Evolutionary conservation across 768 basidiomycete genomes (phyloP).

Genomic region (Amanita polypyramis): DNA sequence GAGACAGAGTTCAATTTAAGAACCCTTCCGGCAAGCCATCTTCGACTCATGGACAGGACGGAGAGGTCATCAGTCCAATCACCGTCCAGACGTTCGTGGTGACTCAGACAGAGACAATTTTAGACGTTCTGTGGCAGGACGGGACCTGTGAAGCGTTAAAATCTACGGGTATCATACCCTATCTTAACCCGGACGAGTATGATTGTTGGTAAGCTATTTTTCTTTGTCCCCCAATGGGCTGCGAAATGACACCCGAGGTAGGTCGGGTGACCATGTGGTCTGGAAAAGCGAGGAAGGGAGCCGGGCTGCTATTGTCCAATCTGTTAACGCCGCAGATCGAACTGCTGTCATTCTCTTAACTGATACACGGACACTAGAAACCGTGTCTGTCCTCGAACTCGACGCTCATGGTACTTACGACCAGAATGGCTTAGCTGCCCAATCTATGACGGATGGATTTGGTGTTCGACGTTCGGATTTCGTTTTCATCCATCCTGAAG

Average conservation of each 20-base stretch:
- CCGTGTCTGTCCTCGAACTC: constrained; percentile 78
- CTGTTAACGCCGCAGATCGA: constrained; percentile 60
- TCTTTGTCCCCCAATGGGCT: background rate
- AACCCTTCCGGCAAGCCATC: constrained; percentile 33
- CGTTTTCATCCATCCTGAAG: constrained; percentile 67
- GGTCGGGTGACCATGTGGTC: constrained; percentile 87
- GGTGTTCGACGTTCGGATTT: constrained; percentile 80
- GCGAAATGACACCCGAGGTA: constrained; percentile 18
- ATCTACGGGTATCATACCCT: constrained; percentile 64
- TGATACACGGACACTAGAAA: constrained; percentile 44
- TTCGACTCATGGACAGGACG: constrained; percentile 51
- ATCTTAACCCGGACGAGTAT: constrained; percentile 83
- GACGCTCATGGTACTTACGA: constrained; percentile 73
- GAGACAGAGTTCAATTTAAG: constrained; percentile 60
- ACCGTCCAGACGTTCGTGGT: constrained; percentile 52
- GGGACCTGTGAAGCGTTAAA: constrained; percentile 53
- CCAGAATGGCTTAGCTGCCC: constrained; percentile 28
- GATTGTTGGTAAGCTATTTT: constrained; percentile 64
- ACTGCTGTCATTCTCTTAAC: constrained; percentile 56
- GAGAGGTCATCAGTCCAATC: constrained; percentile 33
- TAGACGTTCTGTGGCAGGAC: constrained; percentile 83
- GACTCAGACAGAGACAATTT: constrained; percentile 55
- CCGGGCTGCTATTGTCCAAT: constrained; percentile 67
- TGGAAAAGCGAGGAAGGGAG: constrained; percentile 69
- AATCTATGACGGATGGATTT: constrained; percentile 42